Conservation (phyloP, 2,329 filamentous ascomycete species). For the Cucurbitaria berberidis region DNA sequence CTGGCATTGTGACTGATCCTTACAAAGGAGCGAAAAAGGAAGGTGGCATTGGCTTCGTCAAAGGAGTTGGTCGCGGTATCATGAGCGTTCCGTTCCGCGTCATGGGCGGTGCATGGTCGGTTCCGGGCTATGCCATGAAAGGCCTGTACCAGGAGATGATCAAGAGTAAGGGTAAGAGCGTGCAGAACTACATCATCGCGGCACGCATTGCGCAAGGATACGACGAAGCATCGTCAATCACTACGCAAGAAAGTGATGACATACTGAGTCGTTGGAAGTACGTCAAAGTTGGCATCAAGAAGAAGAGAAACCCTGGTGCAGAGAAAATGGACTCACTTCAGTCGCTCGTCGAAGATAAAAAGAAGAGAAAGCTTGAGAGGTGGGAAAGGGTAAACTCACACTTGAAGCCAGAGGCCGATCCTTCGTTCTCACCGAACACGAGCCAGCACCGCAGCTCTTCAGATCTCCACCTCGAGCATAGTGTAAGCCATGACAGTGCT, state of each 20-base stretch:
- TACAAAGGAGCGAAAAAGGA: constrained; percentile 71
- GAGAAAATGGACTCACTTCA: constrained; percentile 59
- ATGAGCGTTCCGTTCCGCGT: constrained; percentile 83
- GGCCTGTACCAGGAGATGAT: constrained; percentile 80
- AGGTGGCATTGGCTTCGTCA: constrained; percentile 71
- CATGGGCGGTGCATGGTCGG: constrained; percentile 66
- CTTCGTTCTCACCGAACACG: constrained; percentile 18
- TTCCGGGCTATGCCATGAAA: constrained; percentile 83
- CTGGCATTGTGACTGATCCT: constrained; percentile 81
- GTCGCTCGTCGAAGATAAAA: constrained; percentile 49
- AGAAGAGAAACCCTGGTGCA: constrained; percentile 58
- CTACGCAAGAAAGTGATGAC: constrained; percentile 65
- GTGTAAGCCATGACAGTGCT: constrained; percentile 8
- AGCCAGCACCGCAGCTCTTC: constrained; percentile 23
- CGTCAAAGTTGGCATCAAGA: constrained; percentile 64
- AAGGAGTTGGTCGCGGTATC: constrained; percentile 82
- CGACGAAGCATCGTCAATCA: constrained; percentile 65
- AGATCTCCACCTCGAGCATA: constrained; percentile 17
- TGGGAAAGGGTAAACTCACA: constrained; percentile 33
- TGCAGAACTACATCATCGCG: constrained; percentile 79
- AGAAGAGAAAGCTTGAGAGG: constrained; percentile 43
- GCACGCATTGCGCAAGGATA: constrained; percentile 78
- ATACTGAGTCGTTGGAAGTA: constrained; percentile 71
- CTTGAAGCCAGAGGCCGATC: constrained; percentile 23
- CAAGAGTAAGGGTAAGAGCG: constrained; percentile 71